A percentile compares a stretch with the other conserved stretches of the same genome.
Evolutionary conservation across 2,329 filamentous ascomycete genomes (phyloP).

Genomic region (Biscogniauxia mediterranea): DNA sequence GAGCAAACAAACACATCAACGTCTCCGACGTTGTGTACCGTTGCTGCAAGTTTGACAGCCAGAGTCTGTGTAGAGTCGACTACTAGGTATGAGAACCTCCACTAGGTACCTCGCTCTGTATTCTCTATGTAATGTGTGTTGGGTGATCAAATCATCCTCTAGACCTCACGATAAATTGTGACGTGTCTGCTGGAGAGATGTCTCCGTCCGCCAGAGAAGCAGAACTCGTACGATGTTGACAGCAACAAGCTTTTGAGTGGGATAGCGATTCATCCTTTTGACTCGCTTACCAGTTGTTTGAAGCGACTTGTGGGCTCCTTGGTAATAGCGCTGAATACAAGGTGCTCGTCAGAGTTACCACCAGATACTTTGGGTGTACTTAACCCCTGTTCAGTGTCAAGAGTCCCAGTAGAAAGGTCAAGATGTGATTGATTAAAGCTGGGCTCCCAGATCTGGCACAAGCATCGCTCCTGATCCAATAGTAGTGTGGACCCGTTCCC

Average conservation of each 20-base stretch:
- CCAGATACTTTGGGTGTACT: slow-evolving; percentile 5
- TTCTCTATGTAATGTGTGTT: not conserved
- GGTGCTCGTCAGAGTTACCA: not conserved
- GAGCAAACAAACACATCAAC: slow-evolving; percentile 22
- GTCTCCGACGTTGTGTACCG: slow-evolving; percentile 27
- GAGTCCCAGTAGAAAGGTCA: slow-evolving; percentile 8
- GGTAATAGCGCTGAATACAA: not conserved
- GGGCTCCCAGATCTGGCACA: slow-evolving; percentile 17
- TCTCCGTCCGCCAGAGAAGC: not conserved
- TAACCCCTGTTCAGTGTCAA: slow-evolving; percentile 11
- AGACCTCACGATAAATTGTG: not conserved
- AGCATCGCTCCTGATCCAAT: slow-evolving; percentile 20
- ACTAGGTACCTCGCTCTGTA: not conserved
- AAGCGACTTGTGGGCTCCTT: not conserved
- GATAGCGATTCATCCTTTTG: not conserved
- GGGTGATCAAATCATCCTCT: not conserved
- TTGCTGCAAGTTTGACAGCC: slow-evolving; percentile 32
- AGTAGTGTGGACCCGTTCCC: slow-evolving; percentile 4
- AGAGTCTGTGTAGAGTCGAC: not conserved
- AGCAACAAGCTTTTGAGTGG: not conserved
- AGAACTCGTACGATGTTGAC: not conserved
- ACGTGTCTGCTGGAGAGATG: not conserved
- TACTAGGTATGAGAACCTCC: not conserved
- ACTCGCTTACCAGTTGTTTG: not conserved
- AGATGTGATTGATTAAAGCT: slow-evolving; percentile 18